Conservation (phyloP, 768 basidiomycete genomes). For the Leccinum variicolor region DNA sequence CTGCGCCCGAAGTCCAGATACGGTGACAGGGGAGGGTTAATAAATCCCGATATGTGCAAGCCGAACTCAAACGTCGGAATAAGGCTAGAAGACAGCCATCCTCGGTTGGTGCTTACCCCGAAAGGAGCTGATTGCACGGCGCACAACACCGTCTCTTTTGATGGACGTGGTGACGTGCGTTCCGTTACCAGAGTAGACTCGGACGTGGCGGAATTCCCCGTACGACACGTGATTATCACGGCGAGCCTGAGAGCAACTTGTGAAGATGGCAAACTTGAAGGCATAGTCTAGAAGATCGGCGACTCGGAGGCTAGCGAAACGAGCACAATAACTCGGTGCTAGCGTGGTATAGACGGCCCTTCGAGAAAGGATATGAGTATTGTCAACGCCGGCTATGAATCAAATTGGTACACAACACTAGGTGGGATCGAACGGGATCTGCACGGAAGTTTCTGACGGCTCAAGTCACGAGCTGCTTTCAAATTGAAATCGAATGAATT, state of each 20-base stretch:
- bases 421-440: too few relatives aligned
- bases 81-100: too few relatives aligned
- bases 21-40: background rate
- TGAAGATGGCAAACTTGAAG: background rate
- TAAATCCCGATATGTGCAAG: slow-evolving; percentile 2
- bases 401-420: too few relatives aligned
- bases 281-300: background rate
- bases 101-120: background rate
- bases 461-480: background rate
- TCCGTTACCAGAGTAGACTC: background rate
- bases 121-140: background rate
- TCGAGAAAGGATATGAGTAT: too few relatives aligned
- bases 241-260: background rate
- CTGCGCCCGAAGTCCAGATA: background rate
- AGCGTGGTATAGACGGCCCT: too few relatives aligned
- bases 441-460: too few relatives aligned
- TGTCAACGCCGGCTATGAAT: too few relatives aligned
- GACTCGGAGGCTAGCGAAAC: background rate
- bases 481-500: background rate
- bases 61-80: background rate
- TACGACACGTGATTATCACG: background rate
- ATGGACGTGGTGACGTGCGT: background rate
- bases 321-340: too few relatives aligned
- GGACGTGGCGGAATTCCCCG: background rate
- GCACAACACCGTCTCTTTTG: background rate